A percentile compares a stretch with the other conserved stretches of the same genome.
Evolutionary conservation across 75 land plant genomes (phyloP).

Genomic region (Sequoiadendron giganteum): DNA sequence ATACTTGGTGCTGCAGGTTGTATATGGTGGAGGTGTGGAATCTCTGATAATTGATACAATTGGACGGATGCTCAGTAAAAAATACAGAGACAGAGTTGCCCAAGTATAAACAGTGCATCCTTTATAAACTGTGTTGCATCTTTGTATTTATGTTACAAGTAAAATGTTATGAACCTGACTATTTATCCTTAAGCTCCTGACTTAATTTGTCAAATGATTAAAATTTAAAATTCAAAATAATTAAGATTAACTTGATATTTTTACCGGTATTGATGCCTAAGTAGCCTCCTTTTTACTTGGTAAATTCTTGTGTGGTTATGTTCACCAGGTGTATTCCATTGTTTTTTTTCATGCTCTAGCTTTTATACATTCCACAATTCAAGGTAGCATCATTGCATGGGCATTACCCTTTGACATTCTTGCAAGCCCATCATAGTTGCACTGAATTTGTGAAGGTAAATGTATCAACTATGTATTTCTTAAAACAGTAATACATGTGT

Average conservation of each 20-base stretch:
- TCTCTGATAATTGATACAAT: conserved; percentile 75
- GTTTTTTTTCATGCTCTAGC: neutral
- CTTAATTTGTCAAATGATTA: neutral
- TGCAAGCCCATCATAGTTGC: neutral
- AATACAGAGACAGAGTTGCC: conserved; percentile 82
- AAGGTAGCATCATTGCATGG: neutral
- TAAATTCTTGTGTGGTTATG: neutral
- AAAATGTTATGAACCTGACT: neutral
- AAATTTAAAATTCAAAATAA: neutral
- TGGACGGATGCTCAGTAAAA: conserved; percentile 68
- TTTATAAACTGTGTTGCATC: conserved; percentile 13
- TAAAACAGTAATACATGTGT: neutral
- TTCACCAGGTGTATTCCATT: neutral
- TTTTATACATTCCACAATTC: neutral
- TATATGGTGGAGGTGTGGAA: conserved; percentile 73
- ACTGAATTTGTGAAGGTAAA: neutral
- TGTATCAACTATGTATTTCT: neutral
- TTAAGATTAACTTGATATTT: neutral
- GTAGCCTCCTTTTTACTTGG: neutral
- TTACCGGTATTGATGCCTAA: neutral
- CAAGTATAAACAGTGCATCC: conserved; percentile 41
- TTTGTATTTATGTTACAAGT: neutral
- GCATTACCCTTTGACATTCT: neutral
- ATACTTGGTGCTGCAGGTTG: conserved; percentile 38
- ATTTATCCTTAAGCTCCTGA: neutral